phyloP scores from a whole-genome alignment of 2,329 filamentous ascomycete genomes.

The Exophiala alcalophila region DNA sequence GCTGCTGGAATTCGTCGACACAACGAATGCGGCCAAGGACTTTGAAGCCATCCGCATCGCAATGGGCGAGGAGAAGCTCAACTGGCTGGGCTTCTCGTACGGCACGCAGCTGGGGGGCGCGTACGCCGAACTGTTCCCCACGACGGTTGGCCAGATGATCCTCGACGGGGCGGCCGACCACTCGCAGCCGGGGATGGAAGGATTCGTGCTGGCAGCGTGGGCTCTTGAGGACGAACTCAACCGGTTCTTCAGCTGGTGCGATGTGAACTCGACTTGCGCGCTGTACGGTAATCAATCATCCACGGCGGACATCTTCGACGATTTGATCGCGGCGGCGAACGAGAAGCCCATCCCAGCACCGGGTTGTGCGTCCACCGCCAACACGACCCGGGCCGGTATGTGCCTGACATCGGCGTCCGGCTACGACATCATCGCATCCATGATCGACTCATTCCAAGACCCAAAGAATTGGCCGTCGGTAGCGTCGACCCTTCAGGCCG shows the following conservation, averaged over 20 bases:
- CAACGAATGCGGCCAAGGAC: constrained; percentile 36
- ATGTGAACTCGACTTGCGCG: constrained; percentile 7
- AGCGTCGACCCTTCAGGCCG: constrained; percentile 31
- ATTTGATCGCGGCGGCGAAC: constrained; percentile 13
- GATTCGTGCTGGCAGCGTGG: background rate
- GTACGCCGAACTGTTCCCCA: constrained; percentile 46
- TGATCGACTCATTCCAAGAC: too few species aligned
- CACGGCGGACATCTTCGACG: constrained; percentile 1
- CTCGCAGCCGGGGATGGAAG: constrained; percentile 36
- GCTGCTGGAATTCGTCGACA: constrained; percentile 45
- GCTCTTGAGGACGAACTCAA: constrained; percentile 1
- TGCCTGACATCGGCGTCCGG: constrained; percentile 36
- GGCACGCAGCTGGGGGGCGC: constrained; percentile 46
- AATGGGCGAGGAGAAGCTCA: constrained; percentile 38
- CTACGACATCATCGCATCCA: constrained; percentile 38
- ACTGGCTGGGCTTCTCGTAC: constrained; percentile 46
- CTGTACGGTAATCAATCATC: constrained; percentile 1
- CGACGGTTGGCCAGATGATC: constrained; percentile 42
- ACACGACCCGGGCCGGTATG: constrained; percentile 36
- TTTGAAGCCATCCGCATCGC: constrained; percentile 37
- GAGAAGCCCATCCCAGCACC: constrained; percentile 35
- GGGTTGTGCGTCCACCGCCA: constrained; percentile 35
- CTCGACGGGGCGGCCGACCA: constrained; percentile 49
- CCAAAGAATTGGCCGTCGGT: constrained; percentile 33
- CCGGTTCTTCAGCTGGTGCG: constrained; percentile 13